Evolutionary conservation across 176 grass and related monocot species (phyloP).

Genomic region (Aegilops bicornis): DNA sequence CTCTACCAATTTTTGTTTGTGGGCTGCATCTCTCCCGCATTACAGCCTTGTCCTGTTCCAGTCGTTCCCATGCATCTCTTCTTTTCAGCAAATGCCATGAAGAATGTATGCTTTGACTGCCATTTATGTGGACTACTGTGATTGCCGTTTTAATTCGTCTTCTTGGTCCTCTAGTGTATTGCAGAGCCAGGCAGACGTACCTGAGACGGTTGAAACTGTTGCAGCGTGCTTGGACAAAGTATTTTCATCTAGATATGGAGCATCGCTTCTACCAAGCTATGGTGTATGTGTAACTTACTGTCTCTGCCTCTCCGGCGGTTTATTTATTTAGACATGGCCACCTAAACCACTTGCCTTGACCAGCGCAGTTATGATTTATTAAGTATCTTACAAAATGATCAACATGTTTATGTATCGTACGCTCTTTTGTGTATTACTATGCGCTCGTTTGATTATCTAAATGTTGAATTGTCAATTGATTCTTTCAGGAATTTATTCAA

Average conservation of each 20-base stretch:
- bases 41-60: neutral
- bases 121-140: neutral
- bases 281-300: conserved; percentile 36
- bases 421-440: neutral
- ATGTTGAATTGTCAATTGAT: neutral
- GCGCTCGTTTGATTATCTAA: neutral
- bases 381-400: neutral
- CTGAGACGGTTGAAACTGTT: conserved; percentile 54
- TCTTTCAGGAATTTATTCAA: conserved; percentile 77
- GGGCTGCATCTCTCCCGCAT: neutral
- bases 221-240: conserved; percentile 83
- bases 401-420: neutral
- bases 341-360: neutral
- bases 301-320: neutral
- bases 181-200: conserved; percentile 57
- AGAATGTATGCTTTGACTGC: neutral
- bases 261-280: conserved; percentile 64
- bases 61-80: neutral
- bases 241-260: conserved; percentile 78
- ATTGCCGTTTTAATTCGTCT: conserved; percentile 18
- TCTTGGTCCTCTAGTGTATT: conserved; percentile 46
- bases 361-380: neutral
- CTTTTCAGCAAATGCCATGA: neutral
- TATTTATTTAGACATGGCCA: neutral
- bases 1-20: neutral